Evolutionary conservation across 2,329 filamentous ascomycete species (phyloP).

Genomic region (Fusarium sp.): DNA sequence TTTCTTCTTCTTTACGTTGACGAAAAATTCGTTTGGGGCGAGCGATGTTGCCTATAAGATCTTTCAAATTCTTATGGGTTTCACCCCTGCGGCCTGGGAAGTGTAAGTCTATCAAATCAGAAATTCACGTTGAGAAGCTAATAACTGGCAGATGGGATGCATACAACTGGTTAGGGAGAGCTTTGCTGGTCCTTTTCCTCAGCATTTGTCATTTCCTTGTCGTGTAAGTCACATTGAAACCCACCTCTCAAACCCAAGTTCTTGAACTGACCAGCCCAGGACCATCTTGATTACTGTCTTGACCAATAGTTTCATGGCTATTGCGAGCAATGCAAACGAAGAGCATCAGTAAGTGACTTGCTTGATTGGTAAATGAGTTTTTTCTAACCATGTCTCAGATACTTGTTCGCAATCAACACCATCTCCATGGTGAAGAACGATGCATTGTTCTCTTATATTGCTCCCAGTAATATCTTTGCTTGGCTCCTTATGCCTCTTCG

Average conservation of each 20-base stretch:
- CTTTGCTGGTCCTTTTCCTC: conserved; percentile 82
- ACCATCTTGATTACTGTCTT: conserved; percentile 96
- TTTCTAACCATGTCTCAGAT: conserved; percentile 57
- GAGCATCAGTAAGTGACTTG: conserved; percentile 74
- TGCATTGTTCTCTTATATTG: conserved; percentile 91
- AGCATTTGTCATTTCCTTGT: conserved; percentile 96
- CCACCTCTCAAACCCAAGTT: not conserved
- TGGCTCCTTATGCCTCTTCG: conserved; percentile 89
- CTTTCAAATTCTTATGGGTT: conserved; percentile 95
- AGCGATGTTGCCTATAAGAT: conserved; percentile 86
- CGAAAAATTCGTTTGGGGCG: conserved; percentile 76
- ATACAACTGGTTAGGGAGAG: conserved; percentile 83
- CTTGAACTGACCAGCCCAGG: conserved; percentile 49
- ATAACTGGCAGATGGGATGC: conserved; percentile 65
- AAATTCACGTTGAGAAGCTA: conserved; percentile 10
- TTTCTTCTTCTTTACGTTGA: conserved; percentile 92
- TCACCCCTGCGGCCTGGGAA: conserved; percentile 94
- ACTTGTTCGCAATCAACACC: conserved; percentile 94
- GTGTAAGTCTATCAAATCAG: conserved; percentile 63
- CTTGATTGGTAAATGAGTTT: no score
- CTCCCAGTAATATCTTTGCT: conserved; percentile 89
- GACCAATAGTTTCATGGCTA: conserved; percentile 95
- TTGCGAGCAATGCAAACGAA: conserved; percentile 91
- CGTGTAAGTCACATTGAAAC: conserved; percentile 63
- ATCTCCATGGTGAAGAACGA: conserved; percentile 99